phyloP scores from a whole-genome alignment of 305 asterid species.

The Solanum aculeatissimum region DNA sequence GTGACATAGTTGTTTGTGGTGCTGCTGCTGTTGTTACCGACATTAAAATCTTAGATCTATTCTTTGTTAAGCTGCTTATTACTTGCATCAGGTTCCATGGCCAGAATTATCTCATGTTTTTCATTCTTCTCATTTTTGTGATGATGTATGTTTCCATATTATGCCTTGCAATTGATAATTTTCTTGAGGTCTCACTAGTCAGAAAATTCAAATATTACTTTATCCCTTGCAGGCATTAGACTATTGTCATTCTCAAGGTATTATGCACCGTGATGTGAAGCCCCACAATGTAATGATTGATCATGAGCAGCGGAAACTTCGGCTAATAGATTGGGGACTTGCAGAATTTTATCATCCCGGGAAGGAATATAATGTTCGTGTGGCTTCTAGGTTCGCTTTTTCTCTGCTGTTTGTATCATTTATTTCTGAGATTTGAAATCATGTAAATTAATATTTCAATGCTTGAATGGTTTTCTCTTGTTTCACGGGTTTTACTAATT shows the following conservation, averaged over 20 bases:
- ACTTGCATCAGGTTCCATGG: background rate
- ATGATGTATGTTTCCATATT: background rate
- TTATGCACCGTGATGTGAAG: constrained; percentile 82
- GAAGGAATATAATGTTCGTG: constrained; percentile 69
- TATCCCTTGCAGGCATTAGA: constrained; percentile 45
- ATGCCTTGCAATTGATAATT: background rate
- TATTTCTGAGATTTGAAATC: background rate
- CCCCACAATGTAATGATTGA: constrained; percentile 86
- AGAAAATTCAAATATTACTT: background rate
- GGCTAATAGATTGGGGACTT: constrained; percentile 77
- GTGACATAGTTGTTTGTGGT: background rate
- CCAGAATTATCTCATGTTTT: background rate
- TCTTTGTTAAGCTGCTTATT: background rate
- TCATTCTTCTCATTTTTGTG: background rate
- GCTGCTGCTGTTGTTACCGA: background rate
- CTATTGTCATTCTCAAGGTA: constrained; percentile 80
- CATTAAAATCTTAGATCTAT: background rate
- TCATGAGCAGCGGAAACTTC: constrained; percentile 69
- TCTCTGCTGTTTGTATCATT: constrained; percentile 1
- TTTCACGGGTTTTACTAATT: background rate
- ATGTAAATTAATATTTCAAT: background rate
- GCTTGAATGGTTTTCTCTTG: background rate
- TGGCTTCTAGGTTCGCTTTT: constrained; percentile 63
- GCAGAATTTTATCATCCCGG: constrained; percentile 84
- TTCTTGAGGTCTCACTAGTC: background rate